These are phyloP conservation scores for Paramecium primaurelia DNA, from an alignment of 73 alveolate species.

Conservation along the genomic window DNA sequence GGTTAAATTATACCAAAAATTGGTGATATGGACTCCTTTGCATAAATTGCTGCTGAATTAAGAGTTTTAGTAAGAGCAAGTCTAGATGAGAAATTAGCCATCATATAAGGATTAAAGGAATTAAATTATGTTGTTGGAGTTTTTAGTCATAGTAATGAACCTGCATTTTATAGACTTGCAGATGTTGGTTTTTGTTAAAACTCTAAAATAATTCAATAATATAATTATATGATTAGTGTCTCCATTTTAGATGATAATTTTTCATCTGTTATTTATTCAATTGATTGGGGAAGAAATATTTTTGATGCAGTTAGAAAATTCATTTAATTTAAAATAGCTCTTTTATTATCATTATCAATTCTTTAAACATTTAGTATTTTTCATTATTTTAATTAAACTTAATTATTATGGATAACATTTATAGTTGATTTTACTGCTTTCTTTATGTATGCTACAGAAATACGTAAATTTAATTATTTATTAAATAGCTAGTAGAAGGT, in stretches of 20 bases:
- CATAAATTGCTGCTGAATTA: conserved; percentile 77
- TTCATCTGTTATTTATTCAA: background rate
- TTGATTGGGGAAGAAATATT: background rate
- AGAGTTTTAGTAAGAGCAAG: conserved; percentile 89
- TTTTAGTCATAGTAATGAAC: conserved; percentile 96
- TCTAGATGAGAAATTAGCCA: conserved; percentile 85
- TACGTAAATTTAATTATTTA: background rate
- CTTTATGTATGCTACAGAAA: background rate
- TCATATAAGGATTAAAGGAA: conserved; percentile 85
- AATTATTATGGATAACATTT: background rate
- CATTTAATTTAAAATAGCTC: background rate
- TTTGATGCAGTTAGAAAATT: background rate
- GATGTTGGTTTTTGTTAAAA: conserved; percentile 98
- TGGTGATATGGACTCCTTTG: conserved; percentile 74
- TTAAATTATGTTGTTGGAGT: conserved; percentile 87
- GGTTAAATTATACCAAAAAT: conserved; percentile 10
- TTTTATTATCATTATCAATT: background rate
- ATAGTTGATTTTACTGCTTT: background rate
- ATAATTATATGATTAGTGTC: background rate
- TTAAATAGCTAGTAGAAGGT: background rate
- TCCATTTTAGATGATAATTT: background rate
- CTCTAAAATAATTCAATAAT: background rate
- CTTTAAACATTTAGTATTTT: background rate
- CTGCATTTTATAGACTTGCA: conserved; percentile 89
- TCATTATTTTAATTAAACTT: background rate